phyloP scores from a whole-genome alignment of 2,329 filamentous ascomycete species.

The Aureobasidium sp. region DNA sequence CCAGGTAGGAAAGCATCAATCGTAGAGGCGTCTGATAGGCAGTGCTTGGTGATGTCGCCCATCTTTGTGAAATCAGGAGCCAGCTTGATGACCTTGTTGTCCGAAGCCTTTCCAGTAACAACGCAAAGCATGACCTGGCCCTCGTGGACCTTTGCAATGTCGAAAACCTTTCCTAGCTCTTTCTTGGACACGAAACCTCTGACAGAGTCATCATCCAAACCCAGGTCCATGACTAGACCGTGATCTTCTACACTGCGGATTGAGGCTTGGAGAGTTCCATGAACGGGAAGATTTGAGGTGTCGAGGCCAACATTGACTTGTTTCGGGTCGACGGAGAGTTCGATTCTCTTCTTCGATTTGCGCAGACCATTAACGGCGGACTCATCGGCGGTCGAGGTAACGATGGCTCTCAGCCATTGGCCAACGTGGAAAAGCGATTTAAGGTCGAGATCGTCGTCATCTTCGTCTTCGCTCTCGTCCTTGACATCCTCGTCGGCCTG shows the following conservation, averaged over 20 bases:
- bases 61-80: constrained; percentile 59
- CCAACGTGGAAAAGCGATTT: constrained; percentile 68
- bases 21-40: constrained; percentile 67
- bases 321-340: constrained; percentile 73
- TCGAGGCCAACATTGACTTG: constrained; percentile 69
- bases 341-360: constrained; percentile 71
- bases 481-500: constrained; percentile 51
- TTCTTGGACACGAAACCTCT: constrained; percentile 80
- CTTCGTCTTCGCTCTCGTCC: constrained; percentile 42
- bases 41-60: constrained; percentile 57
- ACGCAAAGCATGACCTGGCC: constrained; percentile 80
- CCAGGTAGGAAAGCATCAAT: constrained; percentile 88
- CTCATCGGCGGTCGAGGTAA: constrained; percentile 68
- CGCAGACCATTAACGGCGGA: constrained; percentile 35
- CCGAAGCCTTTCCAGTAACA: constrained; percentile 63
- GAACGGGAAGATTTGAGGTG: constrained; percentile 62
- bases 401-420: constrained; percentile 79
- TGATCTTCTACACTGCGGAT: constrained; percentile 89
- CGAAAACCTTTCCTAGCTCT: constrained; percentile 57
- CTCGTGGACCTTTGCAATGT: constrained; percentile 63
- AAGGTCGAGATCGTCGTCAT: constrained; percentile 57
- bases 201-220: constrained; percentile 57
- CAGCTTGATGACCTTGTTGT: constrained; percentile 78
- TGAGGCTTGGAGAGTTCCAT: constrained; percentile 76
- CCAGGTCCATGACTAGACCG: constrained; percentile 87